Conservation (phyloP, 805 yeast species). For the Yamadazyma philogaea region DNA sequence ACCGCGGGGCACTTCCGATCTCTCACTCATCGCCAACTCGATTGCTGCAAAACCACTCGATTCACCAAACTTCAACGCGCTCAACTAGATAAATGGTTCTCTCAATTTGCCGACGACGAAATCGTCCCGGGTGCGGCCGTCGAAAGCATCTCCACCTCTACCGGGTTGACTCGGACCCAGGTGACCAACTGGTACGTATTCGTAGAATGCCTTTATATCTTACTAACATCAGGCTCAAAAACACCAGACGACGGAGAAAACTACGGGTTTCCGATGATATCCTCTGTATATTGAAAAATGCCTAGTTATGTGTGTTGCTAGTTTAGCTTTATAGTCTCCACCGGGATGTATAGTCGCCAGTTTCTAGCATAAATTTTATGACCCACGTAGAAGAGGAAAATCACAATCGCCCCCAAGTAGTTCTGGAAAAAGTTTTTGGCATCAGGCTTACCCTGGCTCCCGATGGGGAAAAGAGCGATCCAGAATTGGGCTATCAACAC, state of each 20-base stretch:
- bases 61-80: not conserved
- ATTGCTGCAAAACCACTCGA: not conserved
- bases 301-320: too few species aligned
- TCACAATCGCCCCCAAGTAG: conserved; percentile 33
- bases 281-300: not conserved
- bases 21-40: not conserved
- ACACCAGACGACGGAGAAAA: conserved; percentile 44
- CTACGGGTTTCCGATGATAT: not conserved
- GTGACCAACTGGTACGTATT: conserved; percentile 16
- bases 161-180: conserved; percentile 6
- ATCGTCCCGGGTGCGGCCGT: not conserved
- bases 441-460: conserved; percentile 24
- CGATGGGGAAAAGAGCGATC: conserved; percentile 39
- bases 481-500: conserved; percentile 37
- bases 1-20: not conserved
- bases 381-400: conserved; percentile 32
- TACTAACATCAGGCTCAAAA: conserved; percentile 42
- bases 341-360: conserved; percentile 30
- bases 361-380: conserved; percentile 38
- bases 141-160: not conserved
- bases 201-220: not conserved
- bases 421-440: conserved; percentile 36
- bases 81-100: not conserved
- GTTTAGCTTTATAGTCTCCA: conserved; percentile 11
- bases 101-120: not conserved